Evolutionary conservation across 768 basidiomycete genomes (phyloP).

Genomic region (Boletales sp.): DNA sequence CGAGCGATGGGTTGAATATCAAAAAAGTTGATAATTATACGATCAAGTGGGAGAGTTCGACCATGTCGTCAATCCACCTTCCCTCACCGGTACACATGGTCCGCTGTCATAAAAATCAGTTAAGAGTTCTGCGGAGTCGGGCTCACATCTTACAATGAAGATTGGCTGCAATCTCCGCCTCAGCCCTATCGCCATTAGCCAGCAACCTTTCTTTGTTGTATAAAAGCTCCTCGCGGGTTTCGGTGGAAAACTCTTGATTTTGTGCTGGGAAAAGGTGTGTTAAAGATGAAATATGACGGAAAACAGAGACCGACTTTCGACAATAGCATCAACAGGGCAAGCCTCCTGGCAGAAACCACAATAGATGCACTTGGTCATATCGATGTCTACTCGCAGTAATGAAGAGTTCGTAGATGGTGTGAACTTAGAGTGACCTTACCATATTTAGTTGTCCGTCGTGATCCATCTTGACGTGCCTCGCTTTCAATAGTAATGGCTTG

Average conservation of each 20-base stretch:
- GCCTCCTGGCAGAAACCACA: constrained; percentile 99
- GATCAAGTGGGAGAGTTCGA: constrained; percentile 8
- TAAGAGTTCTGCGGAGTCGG: constrained; percentile 6
- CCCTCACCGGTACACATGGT: constrained; percentile 79
- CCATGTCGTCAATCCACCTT: constrained; percentile 4
- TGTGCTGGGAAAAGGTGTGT: constrained; percentile 56
- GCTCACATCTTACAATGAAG: constrained; percentile 54
- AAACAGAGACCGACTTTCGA: constrained; percentile 72
- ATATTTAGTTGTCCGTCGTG: constrained; percentile 95
- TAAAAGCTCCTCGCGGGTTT: constrained; percentile 95
- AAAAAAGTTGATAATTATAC: constrained; percentile 24
- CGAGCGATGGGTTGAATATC: constrained; percentile 3
- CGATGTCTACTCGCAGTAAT: constrained; percentile 64
- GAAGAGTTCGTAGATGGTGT: not conserved
- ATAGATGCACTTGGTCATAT: constrained; percentile 99
- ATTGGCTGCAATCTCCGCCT: constrained; percentile 97
- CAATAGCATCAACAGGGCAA: constrained; percentile 98
- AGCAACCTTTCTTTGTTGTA: constrained; percentile 99
- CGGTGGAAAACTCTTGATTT: constrained; percentile 97
- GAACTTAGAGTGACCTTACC: constrained; percentile 44
- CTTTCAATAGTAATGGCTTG: constrained; percentile 99
- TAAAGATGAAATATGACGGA: constrained; percentile 8
- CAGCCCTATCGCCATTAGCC: constrained; percentile 92
- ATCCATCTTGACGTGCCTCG: constrained; percentile 92
- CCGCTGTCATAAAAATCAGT: constrained; percentile 46